Conservation (phyloP, 352 stramenopile genomes). For the Globisporangium lucens region DNA sequence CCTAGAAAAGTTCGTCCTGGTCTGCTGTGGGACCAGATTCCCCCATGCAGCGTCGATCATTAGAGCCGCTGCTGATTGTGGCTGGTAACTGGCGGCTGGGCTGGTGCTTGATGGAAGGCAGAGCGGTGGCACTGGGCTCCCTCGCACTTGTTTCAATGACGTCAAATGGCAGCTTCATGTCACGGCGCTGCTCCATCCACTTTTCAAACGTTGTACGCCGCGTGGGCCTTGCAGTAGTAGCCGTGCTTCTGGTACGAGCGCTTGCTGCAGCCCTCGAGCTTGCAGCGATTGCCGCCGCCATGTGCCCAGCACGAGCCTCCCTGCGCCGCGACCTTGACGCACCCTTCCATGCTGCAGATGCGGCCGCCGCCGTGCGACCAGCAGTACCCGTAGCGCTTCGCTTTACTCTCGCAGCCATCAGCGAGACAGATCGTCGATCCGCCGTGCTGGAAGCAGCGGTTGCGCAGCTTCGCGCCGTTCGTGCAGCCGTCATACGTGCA, state of each 20-base stretch:
- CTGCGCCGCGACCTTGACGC: slow-evolving; percentile 36
- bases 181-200: background rate
- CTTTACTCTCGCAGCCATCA: slow-evolving; percentile 31
- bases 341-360: slow-evolving; percentile 36
- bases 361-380: slow-evolving; percentile 38
- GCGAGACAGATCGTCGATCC: slow-evolving; percentile 35
- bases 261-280: slow-evolving; percentile 41
- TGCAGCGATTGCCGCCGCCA: slow-evolving; percentile 43
- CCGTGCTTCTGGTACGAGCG: slow-evolving; percentile 47
- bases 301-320: slow-evolving; percentile 40
- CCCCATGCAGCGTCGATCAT: no score
- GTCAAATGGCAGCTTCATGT: no score
- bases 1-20: no score
- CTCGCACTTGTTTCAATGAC: no score
- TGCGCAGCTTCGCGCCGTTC: slow-evolving; percentile 40
- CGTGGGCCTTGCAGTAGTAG: slow-evolving; percentile 46
- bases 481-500: slow-evolving; percentile 31
- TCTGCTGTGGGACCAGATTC: no score
- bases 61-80: no score
- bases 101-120: no score
- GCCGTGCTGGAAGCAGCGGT: slow-evolving; percentile 42
- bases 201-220: slow-evolving; percentile 23
- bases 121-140: no score
- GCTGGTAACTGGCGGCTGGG: no score
- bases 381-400: slow-evolving; percentile 41